phyloP scores from a whole-genome alignment of 768 basidiomycete species.

The Tricholoma matsutake region DNA sequence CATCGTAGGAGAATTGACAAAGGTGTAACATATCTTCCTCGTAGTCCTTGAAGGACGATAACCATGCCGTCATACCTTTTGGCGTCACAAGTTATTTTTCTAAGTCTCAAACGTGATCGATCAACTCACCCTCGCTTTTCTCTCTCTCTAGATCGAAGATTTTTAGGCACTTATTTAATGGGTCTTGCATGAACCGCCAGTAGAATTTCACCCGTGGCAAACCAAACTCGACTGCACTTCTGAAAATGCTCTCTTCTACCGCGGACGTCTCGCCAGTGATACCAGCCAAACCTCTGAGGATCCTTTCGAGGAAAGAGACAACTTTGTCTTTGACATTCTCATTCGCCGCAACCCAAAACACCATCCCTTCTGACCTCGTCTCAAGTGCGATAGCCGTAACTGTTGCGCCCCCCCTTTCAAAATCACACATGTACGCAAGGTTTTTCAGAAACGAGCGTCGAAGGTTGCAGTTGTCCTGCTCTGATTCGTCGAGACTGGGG shows the following conservation, averaged over 20 bases:
- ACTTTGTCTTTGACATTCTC: not conserved
- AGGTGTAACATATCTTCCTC: not conserved
- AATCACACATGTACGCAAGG: not conserved
- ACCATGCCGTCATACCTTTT: not conserved
- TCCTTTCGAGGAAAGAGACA: not conserved
- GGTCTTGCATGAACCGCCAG: not conserved
- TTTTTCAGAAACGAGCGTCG: not conserved
- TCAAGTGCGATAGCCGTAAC: slow-evolving; percentile 1
- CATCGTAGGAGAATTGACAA: not conserved
- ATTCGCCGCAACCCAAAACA: not conserved
- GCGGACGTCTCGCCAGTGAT: not conserved
- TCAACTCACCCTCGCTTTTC: not conserved
- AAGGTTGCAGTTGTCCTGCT: not conserved
- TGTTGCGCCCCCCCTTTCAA: not conserved
- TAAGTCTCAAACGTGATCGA: not conserved
- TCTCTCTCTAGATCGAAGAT: not conserved
- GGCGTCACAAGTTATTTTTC: not conserved
- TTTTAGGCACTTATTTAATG: not conserved
- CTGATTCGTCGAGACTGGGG: not conserved
- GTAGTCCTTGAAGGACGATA: not conserved
- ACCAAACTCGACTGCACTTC: not conserved
- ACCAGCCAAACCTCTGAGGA: not conserved
- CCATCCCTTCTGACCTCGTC: not conserved
- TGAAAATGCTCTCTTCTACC: not conserved
- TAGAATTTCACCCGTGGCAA: not conserved